Percentiles rank a stretch among this genome's conserved stretches.
Evolutionary conservation across 805 yeast genomes (phyloP).

Genomic region (Teunomyces pallodes): DNA sequence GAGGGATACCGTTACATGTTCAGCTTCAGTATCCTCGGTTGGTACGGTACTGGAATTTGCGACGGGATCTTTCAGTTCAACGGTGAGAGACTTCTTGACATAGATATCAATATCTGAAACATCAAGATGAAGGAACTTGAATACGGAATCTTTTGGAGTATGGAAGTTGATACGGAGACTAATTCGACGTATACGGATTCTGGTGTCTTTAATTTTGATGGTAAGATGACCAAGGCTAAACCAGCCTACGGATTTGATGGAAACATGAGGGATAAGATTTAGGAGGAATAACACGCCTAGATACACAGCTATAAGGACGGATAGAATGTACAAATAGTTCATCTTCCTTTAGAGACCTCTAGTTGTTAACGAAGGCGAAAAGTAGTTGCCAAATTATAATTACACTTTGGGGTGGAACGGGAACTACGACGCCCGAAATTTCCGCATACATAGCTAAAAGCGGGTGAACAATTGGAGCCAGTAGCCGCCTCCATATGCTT

Average conservation of each 20-base stretch:
- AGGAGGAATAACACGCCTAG: slow-evolving; percentile 15
- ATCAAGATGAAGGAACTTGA: slow-evolving; percentile 28
- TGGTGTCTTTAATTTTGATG: slow-evolving; percentile 13
- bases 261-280: slow-evolving; percentile 26
- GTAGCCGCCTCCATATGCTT: no score
- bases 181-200: slow-evolving; percentile 17
- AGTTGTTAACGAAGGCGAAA: background rate
- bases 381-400: background rate
- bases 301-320: slow-evolving; percentile 12
- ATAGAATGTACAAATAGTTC: background rate
- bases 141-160: slow-evolving; percentile 18
- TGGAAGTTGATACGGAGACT: slow-evolving; percentile 21
- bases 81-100: background rate
- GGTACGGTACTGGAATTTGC: slow-evolving; percentile 7
- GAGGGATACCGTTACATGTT: background rate
- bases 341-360: background rate
- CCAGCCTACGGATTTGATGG: slow-evolving; percentile 30
- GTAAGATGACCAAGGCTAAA: slow-evolving; percentile 24
- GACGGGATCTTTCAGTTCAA: background rate
- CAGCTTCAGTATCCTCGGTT: background rate
- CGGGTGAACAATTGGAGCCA: background rate
- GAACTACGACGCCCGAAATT: background rate
- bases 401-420: background rate
- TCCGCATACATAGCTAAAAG: background rate
- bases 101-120: slow-evolving; percentile 18